Evolutionary conservation across 495 filamentous ascomycete genomes (phyloP), one percentile per base, ranked within the genome.

Genomic region (Chaetomium cochliodes): DNA sequence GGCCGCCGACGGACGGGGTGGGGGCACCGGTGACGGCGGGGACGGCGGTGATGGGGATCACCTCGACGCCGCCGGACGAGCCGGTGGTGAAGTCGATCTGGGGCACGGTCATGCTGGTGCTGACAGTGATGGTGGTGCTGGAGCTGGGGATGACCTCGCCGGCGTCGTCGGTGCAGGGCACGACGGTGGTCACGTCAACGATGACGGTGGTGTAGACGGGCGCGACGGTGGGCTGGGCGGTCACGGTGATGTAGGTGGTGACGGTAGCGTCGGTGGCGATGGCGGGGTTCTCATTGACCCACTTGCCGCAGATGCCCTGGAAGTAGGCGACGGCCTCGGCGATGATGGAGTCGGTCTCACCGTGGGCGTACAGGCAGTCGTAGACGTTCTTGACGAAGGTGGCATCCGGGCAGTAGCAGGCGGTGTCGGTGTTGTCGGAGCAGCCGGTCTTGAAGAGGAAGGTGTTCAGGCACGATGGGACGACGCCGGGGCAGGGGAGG

Each of bases 401-500:
- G 54, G 81, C 75, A 68, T 90, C 82, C 60, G 90, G 88, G 86
- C 93, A 98, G 87, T 89, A 98, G 87, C 94, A 98, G 64, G 79
- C 74, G 42, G 83, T 76, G 69, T 96, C 90, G 54, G 88, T 86
- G 87, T 96, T 96, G 80, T 92, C 90, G 65, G 76, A 81, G 86
- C 93, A 97, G 76, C 84, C 83, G 42, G 87, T 82, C 66, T 79
- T 80, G 69, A 87, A 85, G 67, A 96, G 76, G 91, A 92, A 97
- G 69, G 93, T 97, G 85, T 96, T 96, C 79, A 98, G 82, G 80
- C 93, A 98, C 66, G 86, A 86, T 60, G 93, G 92, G 18, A 98
- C 88, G 47, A 90, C 83, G 62, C 78, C 78, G 55, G 93, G 92
- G 83, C 87, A 92, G 49, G 80, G 76, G 25, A 78, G 77, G 44